Base-by-base conservation (phyloP, 2,329 filamentous ascomycete species). In the Sarocladium kiliense region DNA sequence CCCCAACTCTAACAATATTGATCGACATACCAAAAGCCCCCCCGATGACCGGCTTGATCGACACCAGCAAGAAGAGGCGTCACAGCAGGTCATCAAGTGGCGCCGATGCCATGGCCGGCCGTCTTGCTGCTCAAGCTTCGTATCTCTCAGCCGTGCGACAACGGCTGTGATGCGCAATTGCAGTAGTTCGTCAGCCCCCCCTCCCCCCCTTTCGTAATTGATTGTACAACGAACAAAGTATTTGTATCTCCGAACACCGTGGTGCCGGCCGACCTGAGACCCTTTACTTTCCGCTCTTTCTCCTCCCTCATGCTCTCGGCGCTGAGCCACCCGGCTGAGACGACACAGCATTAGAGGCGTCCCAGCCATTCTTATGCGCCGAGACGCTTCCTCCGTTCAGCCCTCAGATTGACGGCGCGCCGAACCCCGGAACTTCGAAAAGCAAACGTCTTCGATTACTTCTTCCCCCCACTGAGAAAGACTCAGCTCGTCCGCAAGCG, bases 21-120 rank as follows among this genome's bases (percentile, higher is more conserved):
- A 47, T 47, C 44, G 44, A 27, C 44, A 30, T 18, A 21, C 7
- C 41, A 23, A 9, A 30, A 47, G 21, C 23, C 25, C 12, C 7
- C 36, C 36, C 16, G 36, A 10, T n/a, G 36, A 39, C n/a, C n/a
- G 36, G 12, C 18, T 39, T 16, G 16, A 10, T 39, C 7, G 30
- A 32, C 30, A 6, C 12, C n/a, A 44, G 19, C 6, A 7, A 18
- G 19, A 49, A 3, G 26, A 27, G 9, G 11, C 18, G 18, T 14
- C 47, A 51, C 47, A 23, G n/a, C 47, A 32, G 14, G 10, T 36
- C 11, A 27, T 23, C 21, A n/a, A 36, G 47, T 23, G 11, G 26
- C 14, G 9, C 47, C 47, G 47, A 51, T 51, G 27, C 47, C 30
- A 27, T 51, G 16, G 47, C 47, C 18, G 26, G 47, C 47, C 47